Evolutionary conservation across 345 rosid genomes (phyloP).

Genomic region (Citrus hindsii): DNA sequence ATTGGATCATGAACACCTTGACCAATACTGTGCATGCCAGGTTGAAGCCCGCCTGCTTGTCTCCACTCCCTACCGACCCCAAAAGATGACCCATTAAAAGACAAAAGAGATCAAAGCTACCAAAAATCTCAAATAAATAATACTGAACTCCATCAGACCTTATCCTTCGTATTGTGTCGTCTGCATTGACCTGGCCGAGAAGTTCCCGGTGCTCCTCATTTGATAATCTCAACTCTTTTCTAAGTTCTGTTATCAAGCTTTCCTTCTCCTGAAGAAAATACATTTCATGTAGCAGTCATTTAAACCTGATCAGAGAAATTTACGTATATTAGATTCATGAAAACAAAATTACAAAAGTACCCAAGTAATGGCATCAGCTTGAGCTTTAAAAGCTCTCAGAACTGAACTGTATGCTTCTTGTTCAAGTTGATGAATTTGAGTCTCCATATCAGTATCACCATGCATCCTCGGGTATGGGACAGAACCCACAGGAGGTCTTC

Average conservation of each 20-base stretch:
- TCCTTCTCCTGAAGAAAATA: constrained; percentile 74
- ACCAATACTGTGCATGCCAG: constrained; percentile 43
- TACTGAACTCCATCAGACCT: constrained; percentile 38
- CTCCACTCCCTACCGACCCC: constrained; percentile 78
- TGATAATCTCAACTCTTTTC: constrained; percentile 78
- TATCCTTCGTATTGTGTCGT: constrained; percentile 66
- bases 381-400: constrained; percentile 91
- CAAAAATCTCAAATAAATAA: constrained; percentile 4
- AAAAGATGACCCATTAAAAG: constrained; percentile 7
- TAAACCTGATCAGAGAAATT: constrained; percentile 30
- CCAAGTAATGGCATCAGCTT: constrained; percentile 95
- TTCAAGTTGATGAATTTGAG: constrained; percentile 84
- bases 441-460: constrained; percentile 81
- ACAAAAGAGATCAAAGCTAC: constrained; percentile 2
- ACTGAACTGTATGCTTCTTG: constrained; percentile 79
- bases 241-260: constrained; percentile 77
- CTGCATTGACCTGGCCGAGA: constrained; percentile 66
- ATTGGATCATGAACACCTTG: constrained; percentile 58
- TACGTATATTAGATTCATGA: constrained; percentile 16
- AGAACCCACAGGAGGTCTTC: constrained; percentile 50
- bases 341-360: constrained; percentile 32
- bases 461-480: constrained; percentile 64
- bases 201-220: constrained; percentile 92
- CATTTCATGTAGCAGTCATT: constrained; percentile 31
- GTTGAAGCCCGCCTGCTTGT: constrained; percentile 62